These are phyloP conservation scores for Austropuccinia psidii DNA, from an alignment of 1,284 basidiomycete genomes.

Conservation along the genomic window DNA sequence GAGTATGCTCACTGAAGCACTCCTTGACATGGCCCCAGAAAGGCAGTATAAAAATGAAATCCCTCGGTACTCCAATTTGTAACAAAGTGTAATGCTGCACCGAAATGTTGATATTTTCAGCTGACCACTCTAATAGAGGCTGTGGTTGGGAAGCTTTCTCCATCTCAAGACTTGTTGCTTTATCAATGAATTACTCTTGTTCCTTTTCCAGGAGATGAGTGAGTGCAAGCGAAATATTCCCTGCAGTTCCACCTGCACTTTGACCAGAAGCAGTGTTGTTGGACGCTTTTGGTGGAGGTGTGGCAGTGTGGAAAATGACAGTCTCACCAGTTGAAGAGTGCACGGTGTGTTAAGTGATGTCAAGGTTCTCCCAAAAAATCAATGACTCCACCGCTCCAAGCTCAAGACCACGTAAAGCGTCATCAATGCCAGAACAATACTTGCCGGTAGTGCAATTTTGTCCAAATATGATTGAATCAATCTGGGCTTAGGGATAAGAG, in stretches of 20 bases:
- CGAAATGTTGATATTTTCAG: conserved; percentile 97
- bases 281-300: conserved; percentile 45
- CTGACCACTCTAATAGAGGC: conserved; percentile 93
- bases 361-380: conserved; percentile 97
- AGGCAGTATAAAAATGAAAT: conserved; percentile 96
- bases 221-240: conserved; percentile 39
- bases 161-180: conserved; percentile 91
- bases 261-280: conserved; percentile 54
- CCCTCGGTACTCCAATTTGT: conserved; percentile 79
- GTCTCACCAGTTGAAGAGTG: conserved; percentile 87
- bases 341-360: conserved; percentile 72
- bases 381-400: conserved; percentile 94
- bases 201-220: conserved; percentile 59
- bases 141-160: conserved; percentile 72
- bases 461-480: conserved; percentile 98
- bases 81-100: conserved; percentile 71
- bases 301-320: conserved; percentile 59
- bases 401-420: conserved; percentile 93
- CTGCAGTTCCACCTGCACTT: conserved; percentile 35
- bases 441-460: conserved; percentile 96
- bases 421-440: conserved; percentile 96
- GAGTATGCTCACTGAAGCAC: too few relatives aligned
- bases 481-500: conserved; percentile 34
- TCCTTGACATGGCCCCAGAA: too few relatives aligned
- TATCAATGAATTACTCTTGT: conserved; percentile 87